These are phyloP conservation scores for Apiotrichum porosum DNA, from an alignment of 1,284 basidiomycete genomes.

Conservation along the genomic window DNA sequence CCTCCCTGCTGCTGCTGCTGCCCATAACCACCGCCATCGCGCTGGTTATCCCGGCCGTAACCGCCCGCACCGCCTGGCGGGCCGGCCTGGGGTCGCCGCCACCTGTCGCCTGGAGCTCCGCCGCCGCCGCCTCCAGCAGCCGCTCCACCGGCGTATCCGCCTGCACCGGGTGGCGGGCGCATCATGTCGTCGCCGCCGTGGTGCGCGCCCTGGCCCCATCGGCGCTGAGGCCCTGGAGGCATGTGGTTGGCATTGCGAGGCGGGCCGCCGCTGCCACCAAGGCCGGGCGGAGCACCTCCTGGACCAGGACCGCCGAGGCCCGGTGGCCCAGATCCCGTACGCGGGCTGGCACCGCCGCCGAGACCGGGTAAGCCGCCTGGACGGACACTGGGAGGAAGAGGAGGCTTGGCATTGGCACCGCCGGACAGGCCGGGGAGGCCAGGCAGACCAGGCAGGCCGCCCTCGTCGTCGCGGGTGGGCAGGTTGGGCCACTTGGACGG, in stretches of 20 bases:
- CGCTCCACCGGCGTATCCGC: background rate
- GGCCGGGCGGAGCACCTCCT: too few species aligned
- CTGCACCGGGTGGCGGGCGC: background rate
- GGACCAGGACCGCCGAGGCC: background rate
- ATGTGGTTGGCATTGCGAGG: too few species aligned
- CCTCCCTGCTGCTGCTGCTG: background rate
- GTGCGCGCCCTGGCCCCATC: too few species aligned
- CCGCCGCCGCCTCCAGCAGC: background rate
- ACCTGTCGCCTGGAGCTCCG: background rate
- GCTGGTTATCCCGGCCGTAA: background rate
- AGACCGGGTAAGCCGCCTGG: background rate
- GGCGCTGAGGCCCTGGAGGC: too few species aligned
- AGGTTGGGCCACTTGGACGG: conserved; percentile 15
- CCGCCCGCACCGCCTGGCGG: background rate
- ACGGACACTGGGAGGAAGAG: too few species aligned
- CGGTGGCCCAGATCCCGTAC: background rate
- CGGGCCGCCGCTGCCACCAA: too few species aligned
- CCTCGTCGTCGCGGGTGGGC: background rate
- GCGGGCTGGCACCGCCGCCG: background rate
- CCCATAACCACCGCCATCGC: background rate
- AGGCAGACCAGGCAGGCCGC: conserved; percentile 11
- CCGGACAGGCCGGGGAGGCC: conserved; percentile 1
- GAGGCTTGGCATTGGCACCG: background rate
- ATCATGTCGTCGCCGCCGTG: too few species aligned
- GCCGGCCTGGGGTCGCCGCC: background rate